Base-by-base conservation (phyloP, 345 rosid genomes). In the Conringia planisiliqua region DNA sequence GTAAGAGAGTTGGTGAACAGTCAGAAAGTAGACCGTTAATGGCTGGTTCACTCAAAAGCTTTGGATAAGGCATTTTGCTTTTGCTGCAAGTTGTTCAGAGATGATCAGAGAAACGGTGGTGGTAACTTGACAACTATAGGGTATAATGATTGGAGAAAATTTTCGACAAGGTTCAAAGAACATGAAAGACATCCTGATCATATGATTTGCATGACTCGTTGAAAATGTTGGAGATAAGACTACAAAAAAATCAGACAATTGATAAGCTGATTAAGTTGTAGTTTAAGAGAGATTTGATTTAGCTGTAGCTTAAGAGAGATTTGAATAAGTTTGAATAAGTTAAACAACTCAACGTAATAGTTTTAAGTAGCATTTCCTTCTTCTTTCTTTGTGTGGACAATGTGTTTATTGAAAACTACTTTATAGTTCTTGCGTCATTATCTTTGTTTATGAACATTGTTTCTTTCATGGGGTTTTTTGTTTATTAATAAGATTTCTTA, bases 111-210 rank as follows among this genome's bases (percentile, higher is more conserved):
- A 33, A 10, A 32, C 0, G 6, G 12, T 2, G 61, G 72, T 67
- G 50, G 72, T 17, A 16, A 54, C 27, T 55, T 54, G 62, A 62
- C 8, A 27, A 52, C 72, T 24, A 68, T 38, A 7, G 72, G 72
- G 33, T 68, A 54, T 6, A 39, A 39, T 27, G 17, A 68, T 17
- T 68, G 72, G 62, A 68, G 10, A 10, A 0, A 68, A 7, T 2
- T 68, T 27, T 55, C 54, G 17, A 5, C 16, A 1, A 63, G 68
- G 68, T 40, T 63, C n/a, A 44, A 46, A 63, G 68, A 44, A 43
- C 54, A 63, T 5, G 68, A 63, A 63, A 63, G 39, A 10, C 0
- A 3, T 44, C 26, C 20, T 26, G 54, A 40, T 29, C 63, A 69
- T 56, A 42, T 55, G n/a, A 9, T 42, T 7, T 42, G 54, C 10